Evolutionary conservation across 2,329 filamentous ascomycete species (phyloP), one percentile per base, ranked within the genome.

Genomic region (Beauveria medogensis): DNA sequence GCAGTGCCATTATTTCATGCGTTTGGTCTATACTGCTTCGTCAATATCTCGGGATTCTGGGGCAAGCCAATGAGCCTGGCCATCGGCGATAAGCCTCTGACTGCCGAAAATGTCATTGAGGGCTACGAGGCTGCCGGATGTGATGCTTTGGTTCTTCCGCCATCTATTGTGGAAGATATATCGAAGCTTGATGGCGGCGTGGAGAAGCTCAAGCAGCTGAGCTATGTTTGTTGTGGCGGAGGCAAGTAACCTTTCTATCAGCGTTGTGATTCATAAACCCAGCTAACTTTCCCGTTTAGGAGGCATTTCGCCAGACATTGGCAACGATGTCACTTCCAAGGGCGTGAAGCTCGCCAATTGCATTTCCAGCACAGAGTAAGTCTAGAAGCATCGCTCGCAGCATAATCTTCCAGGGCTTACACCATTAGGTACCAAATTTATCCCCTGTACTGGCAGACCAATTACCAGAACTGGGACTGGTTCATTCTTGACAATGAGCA

Each of bases 341-440:
- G 76, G 77, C 2, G 69, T 76, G 0, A 61, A 1, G 0, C 59
- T 79, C 5, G 22, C 54, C 7, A 78, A 76, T 61, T 43, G 71
- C 2, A 77, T 79, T 10, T 72, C 71, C 0, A 68, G 75, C 22
- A 79, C 76, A 5, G 77, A 79, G 74, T 77, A 67, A 50, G 71
- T 66, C 14, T 16, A 41, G 4, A 3, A 7, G 7, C 0, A 34
- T 8, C 4, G 2, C 16, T 9, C 10, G 5, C 22, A 18, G 4
- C 12, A 34, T 46, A 54, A 0, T 44, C 46, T 37, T 9, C 10
- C 18, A 28, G 14, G 16, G 24, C 44, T 56, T n/a, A 53, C 20
- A 30, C 18, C 2, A 2, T 2, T 48, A 77, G 74, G 61, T 73
- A 70, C 37, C 61, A 66, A 1, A 69, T 72, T 0, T 73, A 70